Percentiles rank a stretch among this genome's conserved stretches.
Conservation (phyloP, 495 filamentous ascomycete genomes). For the Neurospora sp. region DNA sequence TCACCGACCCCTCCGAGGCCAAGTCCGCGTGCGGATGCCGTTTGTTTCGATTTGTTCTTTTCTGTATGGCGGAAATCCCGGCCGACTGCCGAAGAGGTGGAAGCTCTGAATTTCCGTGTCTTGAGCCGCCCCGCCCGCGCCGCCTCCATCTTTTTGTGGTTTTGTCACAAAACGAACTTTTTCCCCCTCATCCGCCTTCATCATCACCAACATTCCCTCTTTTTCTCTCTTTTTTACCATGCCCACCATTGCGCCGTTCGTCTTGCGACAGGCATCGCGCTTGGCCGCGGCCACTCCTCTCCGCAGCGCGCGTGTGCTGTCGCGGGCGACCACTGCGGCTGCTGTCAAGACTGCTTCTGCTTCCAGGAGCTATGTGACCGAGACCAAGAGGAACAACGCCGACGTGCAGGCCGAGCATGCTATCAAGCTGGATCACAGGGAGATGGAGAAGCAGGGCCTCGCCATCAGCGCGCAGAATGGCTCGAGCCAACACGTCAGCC, state of each 20-base stretch:
- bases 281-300: conserved; percentile 46
- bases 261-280: conserved; percentile 69
- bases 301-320: conserved; percentile 32
- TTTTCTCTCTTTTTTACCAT: conserved; percentile 33
- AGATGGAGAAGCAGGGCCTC: conserved; percentile 64
- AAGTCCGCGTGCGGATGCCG: background rate
- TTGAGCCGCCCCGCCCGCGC: background rate
- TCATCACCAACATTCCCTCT: conserved; percentile 1
- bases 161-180: conserved; percentile 3
- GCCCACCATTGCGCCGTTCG: conserved; percentile 60
- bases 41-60: background rate
- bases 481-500: conserved; percentile 53
- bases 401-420: conserved; percentile 75
- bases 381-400: conserved; percentile 67
- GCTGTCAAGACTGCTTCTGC: conserved; percentile 10
- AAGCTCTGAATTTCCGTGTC: background rate
- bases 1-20: background rate
- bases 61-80: background rate
- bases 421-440: conserved; percentile 73
- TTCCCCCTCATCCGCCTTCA: background rate
- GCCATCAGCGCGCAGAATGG: conserved; percentile 47
- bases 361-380: conserved; percentile 68
- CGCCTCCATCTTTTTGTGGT: background rate
- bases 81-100: background rate
- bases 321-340: conserved; percentile 29